Base-by-base conservation (phyloP, 225 moss, liverwort and hornwort genomes). In the Pseudisothecium myosuroides region DNA sequence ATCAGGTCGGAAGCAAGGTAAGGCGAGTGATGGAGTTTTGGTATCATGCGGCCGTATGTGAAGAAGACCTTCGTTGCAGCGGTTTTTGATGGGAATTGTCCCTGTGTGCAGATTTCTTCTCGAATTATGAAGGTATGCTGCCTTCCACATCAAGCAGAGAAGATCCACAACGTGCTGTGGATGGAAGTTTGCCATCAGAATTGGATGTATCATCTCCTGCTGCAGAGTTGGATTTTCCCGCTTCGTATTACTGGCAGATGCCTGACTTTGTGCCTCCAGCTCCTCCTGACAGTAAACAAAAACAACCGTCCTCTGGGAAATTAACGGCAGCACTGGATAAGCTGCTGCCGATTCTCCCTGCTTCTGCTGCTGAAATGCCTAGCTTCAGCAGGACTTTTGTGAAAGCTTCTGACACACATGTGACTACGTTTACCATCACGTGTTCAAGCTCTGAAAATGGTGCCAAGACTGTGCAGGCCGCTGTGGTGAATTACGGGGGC, bases 391-490 rank as follows among this genome's bases (percentile, higher is more conserved):
- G 87, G 65, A 92, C 93, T 10, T 91, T 90, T 84, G 94, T 94
- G 64, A 94, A 93, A 71, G 93, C 94, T 78, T 92, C 92, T 84
- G 93, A 93, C 61, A 91, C 94, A 28, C 93, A 91, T 87, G 43
- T 94, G 88, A 94, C 94, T 72, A 85, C 93, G 76, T 90, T 94
- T 87, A 94, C 93, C 63, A 93, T 94, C 72, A 94, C 93, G 28
- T 94, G 93, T 87, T 91, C 90, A 45, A 84, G 87, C 92, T 90
- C 91, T 88, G 92, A 89, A 80, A 90, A 92, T 91, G 92, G 91
- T 92, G 82, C 90, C 61, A 93, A 94, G 92, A 91, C 90, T 93
- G 93, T 94, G 91, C 92, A 93, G 90, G 94, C 93, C 79, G 94
- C 94, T 22, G 90, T 93, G 58, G 91, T 87, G 82, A 91, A 93